Evolutionary conservation across 495 filamentous ascomycete genomes (phyloP).

Genomic region (Tuber borchii): DNA sequence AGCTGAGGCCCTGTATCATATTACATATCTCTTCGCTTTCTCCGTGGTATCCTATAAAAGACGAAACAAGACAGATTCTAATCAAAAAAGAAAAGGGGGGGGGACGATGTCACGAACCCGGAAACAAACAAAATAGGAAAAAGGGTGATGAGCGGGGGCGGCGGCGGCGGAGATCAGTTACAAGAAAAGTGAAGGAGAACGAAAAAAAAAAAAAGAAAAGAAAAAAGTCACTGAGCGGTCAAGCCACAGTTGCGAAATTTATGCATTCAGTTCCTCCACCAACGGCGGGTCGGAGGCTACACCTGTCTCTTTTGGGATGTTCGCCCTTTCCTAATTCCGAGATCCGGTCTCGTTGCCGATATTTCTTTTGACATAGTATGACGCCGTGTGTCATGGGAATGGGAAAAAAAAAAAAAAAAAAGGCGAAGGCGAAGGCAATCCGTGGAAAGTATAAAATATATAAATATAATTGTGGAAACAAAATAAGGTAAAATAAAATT

Average conservation of each 20-base stretch:
- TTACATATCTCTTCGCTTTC: background rate
- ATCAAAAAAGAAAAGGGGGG: conserved; percentile 14
- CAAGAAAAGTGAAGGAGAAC: too few species aligned
- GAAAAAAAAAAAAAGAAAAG: conserved; percentile 10
- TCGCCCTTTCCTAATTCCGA: background rate
- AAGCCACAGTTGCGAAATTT: conserved; percentile 18
- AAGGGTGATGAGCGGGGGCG: too few species aligned
- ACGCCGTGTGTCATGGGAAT: conserved; percentile 38
- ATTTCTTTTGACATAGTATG: conserved; percentile 30
- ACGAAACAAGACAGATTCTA: conserved; percentile 26
- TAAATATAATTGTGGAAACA: background rate
- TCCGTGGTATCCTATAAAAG: background rate
- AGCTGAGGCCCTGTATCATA: conserved; percentile 8
- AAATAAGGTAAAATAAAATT: background rate
- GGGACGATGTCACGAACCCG: background rate
- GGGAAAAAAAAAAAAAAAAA: background rate
- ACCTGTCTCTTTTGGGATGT: background rate
- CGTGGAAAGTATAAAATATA: background rate
- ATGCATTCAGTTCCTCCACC: conserved; percentile 12
- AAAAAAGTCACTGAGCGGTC: conserved; percentile 26
- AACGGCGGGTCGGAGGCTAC: conserved; percentile 30
- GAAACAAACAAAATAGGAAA: too few species aligned
- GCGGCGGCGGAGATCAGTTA: too few species aligned
- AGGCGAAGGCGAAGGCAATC: background rate
- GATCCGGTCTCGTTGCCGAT: conserved; percentile 35